phyloP scores from a whole-genome alignment of 129 eudicot genomes.

The Escallonia rubra region DNA sequence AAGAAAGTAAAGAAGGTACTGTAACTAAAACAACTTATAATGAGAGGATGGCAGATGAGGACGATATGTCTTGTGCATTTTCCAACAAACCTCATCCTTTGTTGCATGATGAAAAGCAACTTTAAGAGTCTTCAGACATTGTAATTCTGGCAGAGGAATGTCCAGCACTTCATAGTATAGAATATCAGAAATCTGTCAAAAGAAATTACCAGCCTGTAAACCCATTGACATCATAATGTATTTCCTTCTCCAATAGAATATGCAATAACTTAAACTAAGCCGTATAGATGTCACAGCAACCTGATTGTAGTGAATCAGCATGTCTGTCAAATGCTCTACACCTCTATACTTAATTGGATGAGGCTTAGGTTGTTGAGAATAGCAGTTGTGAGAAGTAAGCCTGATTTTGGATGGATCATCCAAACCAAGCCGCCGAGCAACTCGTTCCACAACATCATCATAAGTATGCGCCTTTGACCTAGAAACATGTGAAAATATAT shows the following conservation, averaged over 20 bases:
- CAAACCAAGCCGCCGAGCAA: conserved; percentile 62
- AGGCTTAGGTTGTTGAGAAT: conserved; percentile 95
- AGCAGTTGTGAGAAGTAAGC: conserved; percentile 94
- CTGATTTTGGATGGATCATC: conserved; percentile 89
- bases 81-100: conserved; percentile 70
- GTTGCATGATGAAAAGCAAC: conserved; percentile 83
- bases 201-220: background rate
- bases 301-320: conserved; percentile 96
- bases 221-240: background rate
- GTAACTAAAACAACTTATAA: conserved; percentile 3
- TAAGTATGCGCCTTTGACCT: conserved; percentile 83
- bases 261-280: conserved; percentile 4
- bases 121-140: conserved; percentile 84
- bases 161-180: conserved; percentile 89
- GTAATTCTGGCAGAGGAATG: conserved; percentile 92
- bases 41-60: background rate
- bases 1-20: conserved; percentile 1
- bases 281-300: conserved; percentile 22
- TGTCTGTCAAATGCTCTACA: conserved; percentile 73
- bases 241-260: background rate
- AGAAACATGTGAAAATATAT: background rate
- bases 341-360: conserved; percentile 76
- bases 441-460: conserved; percentile 89
- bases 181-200: conserved; percentile 75
- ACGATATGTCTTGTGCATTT: background rate